Conservation (phyloP, 345 rosid species). For the Eucalyptus cladocalyx region DNA sequence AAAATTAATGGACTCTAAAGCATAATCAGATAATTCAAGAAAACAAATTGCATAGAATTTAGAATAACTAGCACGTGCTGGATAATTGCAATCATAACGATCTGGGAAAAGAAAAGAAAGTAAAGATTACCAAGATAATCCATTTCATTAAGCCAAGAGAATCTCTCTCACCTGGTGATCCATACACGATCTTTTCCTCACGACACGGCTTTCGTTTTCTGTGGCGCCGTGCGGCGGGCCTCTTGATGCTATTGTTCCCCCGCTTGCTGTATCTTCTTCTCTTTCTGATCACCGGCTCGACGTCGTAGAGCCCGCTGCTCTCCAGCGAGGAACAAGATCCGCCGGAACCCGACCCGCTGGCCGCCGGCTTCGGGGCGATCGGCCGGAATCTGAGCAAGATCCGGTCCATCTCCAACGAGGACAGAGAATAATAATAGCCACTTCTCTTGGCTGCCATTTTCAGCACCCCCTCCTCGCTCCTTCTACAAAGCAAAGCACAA, state of each 20-base stretch:
- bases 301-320: background rate
- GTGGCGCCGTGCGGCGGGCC: background rate
- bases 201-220: background rate
- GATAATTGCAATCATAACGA: background rate
- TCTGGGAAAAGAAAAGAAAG: background rate
- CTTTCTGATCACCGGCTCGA: background rate
- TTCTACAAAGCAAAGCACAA: background rate
- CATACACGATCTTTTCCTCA: background rate
- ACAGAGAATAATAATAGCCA: background rate
- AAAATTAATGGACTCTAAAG: background rate
- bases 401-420: background rate
- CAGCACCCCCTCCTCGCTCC: background rate
- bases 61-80: background rate
- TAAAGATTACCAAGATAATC: background rate
- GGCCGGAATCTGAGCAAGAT: conserved; percentile 77
- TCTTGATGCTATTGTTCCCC: background rate
- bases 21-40: background rate
- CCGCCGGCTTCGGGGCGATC: conserved; percentile 66
- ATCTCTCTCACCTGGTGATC: background rate
- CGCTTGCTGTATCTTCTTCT: background rate
- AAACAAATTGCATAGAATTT: background rate
- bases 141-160: background rate
- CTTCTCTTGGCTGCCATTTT: background rate
- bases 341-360: conserved; percentile 6
- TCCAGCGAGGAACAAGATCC: background rate